Evolutionary conservation across 176 grass and related monocot species (phyloP).

Genomic region (Rhynchospora breviuscula): DNA sequence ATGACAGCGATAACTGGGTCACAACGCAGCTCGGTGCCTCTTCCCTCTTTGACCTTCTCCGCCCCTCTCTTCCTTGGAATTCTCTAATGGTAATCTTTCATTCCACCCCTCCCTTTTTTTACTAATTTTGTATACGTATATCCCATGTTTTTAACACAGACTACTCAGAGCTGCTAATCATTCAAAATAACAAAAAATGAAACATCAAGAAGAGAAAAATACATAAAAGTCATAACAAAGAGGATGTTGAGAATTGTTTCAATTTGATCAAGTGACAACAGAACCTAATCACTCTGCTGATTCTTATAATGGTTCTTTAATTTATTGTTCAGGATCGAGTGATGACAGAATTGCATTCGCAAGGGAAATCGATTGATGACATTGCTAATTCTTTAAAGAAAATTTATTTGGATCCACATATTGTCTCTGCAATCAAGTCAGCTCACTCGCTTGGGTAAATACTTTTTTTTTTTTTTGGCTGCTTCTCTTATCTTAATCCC

Average conservation of each 20-base stretch:
- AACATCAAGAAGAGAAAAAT: neutral
- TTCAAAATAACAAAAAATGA: neutral
- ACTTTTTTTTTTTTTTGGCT: neutral
- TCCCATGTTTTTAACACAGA: no score
- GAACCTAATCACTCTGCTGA: neutral
- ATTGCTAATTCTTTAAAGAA: slow-evolving; percentile 52
- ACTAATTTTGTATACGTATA: neutral
- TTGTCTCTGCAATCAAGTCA: slow-evolving; percentile 49
- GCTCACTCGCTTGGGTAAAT: slow-evolving; percentile 45
- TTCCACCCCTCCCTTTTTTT: neutral
- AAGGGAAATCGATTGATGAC: slow-evolving; percentile 47
- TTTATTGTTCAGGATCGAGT: slow-evolving; percentile 52
- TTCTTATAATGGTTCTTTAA: neutral
- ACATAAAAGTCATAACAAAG: neutral
- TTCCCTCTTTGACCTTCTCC: slow-evolving; percentile 48
- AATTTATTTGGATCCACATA: slow-evolving; percentile 43
- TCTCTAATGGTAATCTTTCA: slow-evolving; percentile 45
- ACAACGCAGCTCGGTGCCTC: slow-evolving; percentile 52
- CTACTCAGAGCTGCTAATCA: neutral
- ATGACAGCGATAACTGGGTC: slow-evolving; percentile 85
- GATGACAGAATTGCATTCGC: slow-evolving; percentile 68
- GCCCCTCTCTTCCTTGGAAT: slow-evolving; percentile 65
- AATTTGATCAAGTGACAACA: neutral
- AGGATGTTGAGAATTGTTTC: neutral
- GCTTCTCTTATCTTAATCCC: neutral